Conservation (phyloP, 1,284 basidiomycete species). For the Fistulinella cinereoalba region DNA sequence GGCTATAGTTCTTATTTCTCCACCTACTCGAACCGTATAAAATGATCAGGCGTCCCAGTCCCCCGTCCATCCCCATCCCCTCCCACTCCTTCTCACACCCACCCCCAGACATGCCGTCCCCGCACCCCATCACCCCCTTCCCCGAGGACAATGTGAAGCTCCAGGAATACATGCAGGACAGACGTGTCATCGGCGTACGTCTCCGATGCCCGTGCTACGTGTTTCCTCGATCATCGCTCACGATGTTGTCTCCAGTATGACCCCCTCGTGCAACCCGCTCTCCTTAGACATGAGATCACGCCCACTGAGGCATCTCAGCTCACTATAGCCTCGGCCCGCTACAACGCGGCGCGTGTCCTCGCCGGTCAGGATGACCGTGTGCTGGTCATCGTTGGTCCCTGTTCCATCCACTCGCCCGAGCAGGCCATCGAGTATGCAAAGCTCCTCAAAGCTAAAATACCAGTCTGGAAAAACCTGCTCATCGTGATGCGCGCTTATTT, state of each 20-base stretch:
- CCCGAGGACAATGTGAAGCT: constrained; percentile 61
- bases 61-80: constrained; percentile 6
- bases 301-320: constrained; percentile 55
- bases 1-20: neutral
- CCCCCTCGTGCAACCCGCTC: constrained; percentile 86
- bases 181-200: constrained; percentile 72
- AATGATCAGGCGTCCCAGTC: constrained; percentile 9
- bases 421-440: constrained; percentile 91
- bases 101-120: constrained; percentile 11
- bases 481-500: constrained; percentile 98
- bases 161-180: constrained; percentile 70
- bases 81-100: neutral
- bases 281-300: constrained; percentile 83
- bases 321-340: constrained; percentile 80
- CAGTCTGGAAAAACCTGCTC: constrained; percentile 74
- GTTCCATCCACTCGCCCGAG: constrained; percentile 89
- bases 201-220: neutral
- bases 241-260: constrained; percentile 66
- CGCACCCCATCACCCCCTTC: constrained; percentile 53
- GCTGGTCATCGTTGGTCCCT: constrained; percentile 92
- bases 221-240: neutral
- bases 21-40: constrained; percentile 23
- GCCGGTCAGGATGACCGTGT: constrained; percentile 83
- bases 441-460: constrained; percentile 68
- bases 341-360: constrained; percentile 73